Evolutionary conservation across 371 early-diverging fungal genomes (phyloP), one percentile per base, ranked within the genome.

Genomic region (Mucor lusitanicus): DNA sequence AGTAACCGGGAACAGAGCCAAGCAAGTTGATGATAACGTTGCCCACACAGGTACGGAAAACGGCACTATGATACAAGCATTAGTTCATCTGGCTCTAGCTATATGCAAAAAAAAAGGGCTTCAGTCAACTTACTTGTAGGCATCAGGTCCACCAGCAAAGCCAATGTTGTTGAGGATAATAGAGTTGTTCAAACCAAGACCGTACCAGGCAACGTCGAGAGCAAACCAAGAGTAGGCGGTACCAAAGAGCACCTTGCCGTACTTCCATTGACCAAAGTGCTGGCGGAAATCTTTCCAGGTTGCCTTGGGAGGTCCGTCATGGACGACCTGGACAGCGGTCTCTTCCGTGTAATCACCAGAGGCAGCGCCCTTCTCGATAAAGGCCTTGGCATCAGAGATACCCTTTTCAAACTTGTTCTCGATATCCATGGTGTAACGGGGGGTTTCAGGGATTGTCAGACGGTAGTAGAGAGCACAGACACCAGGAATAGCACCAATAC

Each of bases 151-250:
- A 59, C 82, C 77, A 37, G 77, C 76, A 57, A 88, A 94, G 53
- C 90, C 90, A 73, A 94, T 92, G 48, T 88, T 73, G 9, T 68
- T 19, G 3, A 88, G 70, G 60, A 94, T 88, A 62, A 87, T 85
- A 1, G 90, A 84, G 68, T 88, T 86, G 86, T 94, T 95, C 67
- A 95, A 83, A 58, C 92, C 89, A 70, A 93, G 85, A 55, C 94
- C 95, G 66, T 94, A 95, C 86, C 89, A 94, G 11, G 93, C 95
- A 11, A 95, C 87, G 70, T 95, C 96, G 59, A 95, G 87, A 8
- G 91, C 86, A 57, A 91, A 91, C 91, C 91, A 91, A 64, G 84
- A 80, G 64, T 84, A 84, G 32, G 88, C 82, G 33, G 83, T 76
- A 54, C 88, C 91, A 55, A 90, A 67, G n/a, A 91, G 74, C 59